phyloP scores from a whole-genome alignment of 768 basidiomycete species.

The Royoungia palumana region DNA sequence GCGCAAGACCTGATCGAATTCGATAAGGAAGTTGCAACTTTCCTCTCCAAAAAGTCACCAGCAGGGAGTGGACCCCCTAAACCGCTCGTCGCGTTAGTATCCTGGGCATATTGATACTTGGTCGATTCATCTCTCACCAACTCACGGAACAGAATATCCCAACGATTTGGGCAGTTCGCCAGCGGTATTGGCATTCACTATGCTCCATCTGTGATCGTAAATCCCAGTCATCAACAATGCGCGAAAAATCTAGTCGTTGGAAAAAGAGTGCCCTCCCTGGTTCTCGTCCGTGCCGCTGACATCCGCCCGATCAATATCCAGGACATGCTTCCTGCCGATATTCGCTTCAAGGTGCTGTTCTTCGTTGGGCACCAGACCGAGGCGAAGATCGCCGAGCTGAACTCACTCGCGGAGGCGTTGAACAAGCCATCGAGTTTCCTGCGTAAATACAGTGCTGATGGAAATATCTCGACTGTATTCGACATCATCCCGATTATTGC shows the following conservation, averaged over 20 bases:
- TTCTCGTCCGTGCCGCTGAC: conserved; percentile 36
- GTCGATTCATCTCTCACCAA: not conserved
- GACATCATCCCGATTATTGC: conserved; percentile 26
- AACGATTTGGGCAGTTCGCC: conserved; percentile 37
- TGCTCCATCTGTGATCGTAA: conserved; percentile 34
- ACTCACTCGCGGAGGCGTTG: conserved; percentile 28
- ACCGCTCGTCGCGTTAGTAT: conserved; percentile 34
- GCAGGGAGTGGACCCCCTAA: conserved; percentile 38
- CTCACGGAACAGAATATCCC: conserved; percentile 31
- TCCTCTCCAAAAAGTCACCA: conserved; percentile 68
- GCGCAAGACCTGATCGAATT: conserved; percentile 72
- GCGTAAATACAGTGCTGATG: conserved; percentile 24
- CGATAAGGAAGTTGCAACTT: conserved; percentile 58
- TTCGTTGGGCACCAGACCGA: conserved; percentile 32
- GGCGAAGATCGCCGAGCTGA: conserved; percentile 20
- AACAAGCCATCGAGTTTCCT: conserved; percentile 25
- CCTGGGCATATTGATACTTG: not conserved
- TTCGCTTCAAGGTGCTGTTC: conserved; percentile 38
- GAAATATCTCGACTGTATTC: conserved; percentile 30
- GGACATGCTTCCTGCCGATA: conserved; percentile 37
- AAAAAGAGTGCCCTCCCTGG: conserved; percentile 36
- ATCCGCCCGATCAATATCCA: conserved; percentile 38
- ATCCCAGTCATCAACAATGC: conserved; percentile 27
- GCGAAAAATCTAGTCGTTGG: conserved; percentile 36
- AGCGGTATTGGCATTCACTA: conserved; percentile 42